Percentiles rank a stretch among this genome's conserved stretches.
Evolutionary conservation across 1,284 basidiomycete genomes (phyloP).

Genomic region (Tausonia pullulans): DNA sequence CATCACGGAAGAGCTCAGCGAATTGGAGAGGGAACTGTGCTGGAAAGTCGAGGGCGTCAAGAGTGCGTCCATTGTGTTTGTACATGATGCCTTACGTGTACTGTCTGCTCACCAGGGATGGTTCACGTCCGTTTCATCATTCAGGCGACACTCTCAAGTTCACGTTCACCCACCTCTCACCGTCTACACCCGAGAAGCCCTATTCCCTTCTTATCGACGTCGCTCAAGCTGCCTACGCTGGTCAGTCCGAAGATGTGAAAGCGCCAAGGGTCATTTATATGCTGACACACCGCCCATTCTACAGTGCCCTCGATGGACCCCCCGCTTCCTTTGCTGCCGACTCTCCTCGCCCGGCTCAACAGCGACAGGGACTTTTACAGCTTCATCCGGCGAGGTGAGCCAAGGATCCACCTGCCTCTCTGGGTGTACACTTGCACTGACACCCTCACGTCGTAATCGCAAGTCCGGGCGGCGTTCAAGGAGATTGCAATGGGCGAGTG

Average conservation of each 20-base stretch:
- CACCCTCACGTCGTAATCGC: neutral
- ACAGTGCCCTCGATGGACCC: constrained; percentile 32
- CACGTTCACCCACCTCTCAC: constrained; percentile 57
- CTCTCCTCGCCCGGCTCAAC: constrained; percentile 30
- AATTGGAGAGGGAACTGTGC: constrained; percentile 49
- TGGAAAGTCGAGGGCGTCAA: constrained; percentile 64
- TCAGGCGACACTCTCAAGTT: constrained; percentile 55
- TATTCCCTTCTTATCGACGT: constrained; percentile 67
- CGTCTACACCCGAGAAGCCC: constrained; percentile 47
- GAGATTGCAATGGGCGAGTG: neutral
- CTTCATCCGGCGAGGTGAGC: constrained; percentile 30
- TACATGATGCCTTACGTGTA: neutral
- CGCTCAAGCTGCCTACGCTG: constrained; percentile 49
- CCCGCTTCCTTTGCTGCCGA: constrained; percentile 24
- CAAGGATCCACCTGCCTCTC: constrained; percentile 18
- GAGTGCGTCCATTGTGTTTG: constrained; percentile 30
- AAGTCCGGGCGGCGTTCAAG: neutral
- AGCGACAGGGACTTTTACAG: constrained; percentile 28
- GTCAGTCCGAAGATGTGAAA: constrained; percentile 36
- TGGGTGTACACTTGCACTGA: neutral
- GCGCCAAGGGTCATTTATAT: neutral
- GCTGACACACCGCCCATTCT: neutral
- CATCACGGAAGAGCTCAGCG: constrained; percentile 47
- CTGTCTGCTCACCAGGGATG: too few relatives aligned
- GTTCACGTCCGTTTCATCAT: neutral